Evolutionary conservation across 768 basidiomycete genomes (phyloP), one percentile per base, ranked within the genome.

Genomic region (Candolleomyces eurysporus): DNA sequence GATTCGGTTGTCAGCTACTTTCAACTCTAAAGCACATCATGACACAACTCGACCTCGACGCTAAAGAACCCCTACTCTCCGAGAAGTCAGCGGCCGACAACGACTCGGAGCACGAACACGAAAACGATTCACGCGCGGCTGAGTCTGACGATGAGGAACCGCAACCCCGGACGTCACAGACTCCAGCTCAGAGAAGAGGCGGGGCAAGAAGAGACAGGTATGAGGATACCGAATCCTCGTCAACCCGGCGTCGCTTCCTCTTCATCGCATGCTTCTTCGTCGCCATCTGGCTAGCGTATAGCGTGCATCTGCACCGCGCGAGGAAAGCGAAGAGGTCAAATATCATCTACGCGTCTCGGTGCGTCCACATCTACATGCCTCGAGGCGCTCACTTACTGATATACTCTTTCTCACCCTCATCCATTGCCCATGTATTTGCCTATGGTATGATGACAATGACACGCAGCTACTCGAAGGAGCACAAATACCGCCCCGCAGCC

Each of bases 271-370:
- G 43, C 56, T 19, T 61, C n/a, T 4, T 57, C 21, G 43, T 61
- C 39, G 32, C 42, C 5, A 14, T 56, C 3, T 61, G 61, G 61
- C 49, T 61, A n/a, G 61, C 61, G 7, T 57, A 57, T 32, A 48
- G 45, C n/a, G 21, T 61, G 8, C 46, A 22, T n/a, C 8, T 36
- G 13, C 61, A 61, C 43, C 26, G 8, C n/a, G 30, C 19, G 9
- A n/a, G 55, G 31, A 57, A 60, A 42, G 19, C 30, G 19, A 60
- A 55, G 16, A 63, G 63, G 30, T 57, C 59, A 0, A 53, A 62
- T 9, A 58, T 68, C 21, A 55, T 68, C 43, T 66, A 68, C 48
- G 67, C 67, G 16, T 66, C 65, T 30, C 53, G 67, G 67, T 68
- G 42, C 22, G 45, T 26, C 17, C 16, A 8, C 1, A 14, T 46